Base-by-base conservation (phyloP, 1,139 yeast species). In the Protomyces arabidopsidicola region DNA sequence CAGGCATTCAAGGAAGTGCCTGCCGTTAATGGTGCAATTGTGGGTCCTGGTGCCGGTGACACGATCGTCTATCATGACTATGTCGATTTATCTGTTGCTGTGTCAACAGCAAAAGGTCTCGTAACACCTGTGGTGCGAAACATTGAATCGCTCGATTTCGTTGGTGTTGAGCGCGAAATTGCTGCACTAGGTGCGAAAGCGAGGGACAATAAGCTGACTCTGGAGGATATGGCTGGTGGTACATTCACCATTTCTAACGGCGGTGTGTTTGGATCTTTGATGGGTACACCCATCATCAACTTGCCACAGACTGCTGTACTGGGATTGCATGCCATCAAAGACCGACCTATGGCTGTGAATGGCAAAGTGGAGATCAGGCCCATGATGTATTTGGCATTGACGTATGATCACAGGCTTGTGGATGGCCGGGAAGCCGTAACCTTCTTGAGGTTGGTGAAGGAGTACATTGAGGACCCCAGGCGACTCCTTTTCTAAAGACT, bases 171-270 rank as follows among this genome's bases (percentile, higher is more conserved):
- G 80, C 77, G 86, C 73, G 97, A 90, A 77, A 91, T 93, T 71
- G 75, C 85, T 66, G 78, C 79, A 71, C 82, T 93, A 74, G 95
- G 98, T 78, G 81, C 81, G 76, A 93, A 90, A 80, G 98, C 98
- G 69, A 89, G 98, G 78, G 98, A 93, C 75, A 95, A 95, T 74
- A 91, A 93, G 81, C 84, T 93, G 75, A 88, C 98, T 65, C 81
- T 93, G 71, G 99, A 93, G 81, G 99, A 93, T 78, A 93, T 95
- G 98, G 85, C 97, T 68, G 98, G 99, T 77, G 99, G 99, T 77
- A 91, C 98, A 68, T 91, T 93, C 82, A 93, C 99, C 74, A 93
- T 93, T 74, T 93, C 98, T 67, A 93, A 93, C 80, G 99, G 99
- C 76, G 99, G 99, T 77, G 97, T 93, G 67, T 93, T 93, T 73